Evolutionary conservation across 257 asterid genomes (phyloP).

Genomic region (Sherardia arvensis): DNA sequence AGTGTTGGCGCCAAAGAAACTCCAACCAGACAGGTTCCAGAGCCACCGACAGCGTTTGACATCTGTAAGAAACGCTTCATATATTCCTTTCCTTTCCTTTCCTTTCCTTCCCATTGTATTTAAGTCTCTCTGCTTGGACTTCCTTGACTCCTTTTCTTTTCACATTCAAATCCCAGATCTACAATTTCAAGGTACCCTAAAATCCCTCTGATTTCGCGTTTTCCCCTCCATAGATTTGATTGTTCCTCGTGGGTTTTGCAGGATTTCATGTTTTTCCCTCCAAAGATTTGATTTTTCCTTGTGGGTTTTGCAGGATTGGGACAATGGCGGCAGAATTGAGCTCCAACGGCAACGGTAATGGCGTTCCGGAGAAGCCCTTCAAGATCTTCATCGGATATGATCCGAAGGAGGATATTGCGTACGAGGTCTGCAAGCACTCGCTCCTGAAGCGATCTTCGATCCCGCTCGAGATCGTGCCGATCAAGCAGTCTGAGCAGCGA

Average conservation of each 20-base stretch:
- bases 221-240: not conserved
- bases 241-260: conserved; percentile 11
- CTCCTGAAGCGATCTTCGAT: conserved; percentile 57
- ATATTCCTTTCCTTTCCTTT: not conserved
- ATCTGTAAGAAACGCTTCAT: not conserved
- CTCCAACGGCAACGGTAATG: conserved; percentile 7
- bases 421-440: conserved; percentile 70
- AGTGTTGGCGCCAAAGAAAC: conserved; percentile 1
- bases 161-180: conserved; percentile 11
- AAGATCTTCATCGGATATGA: conserved; percentile 82
- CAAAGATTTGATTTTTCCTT: not conserved
- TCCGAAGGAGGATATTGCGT: conserved; percentile 66
- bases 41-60: conserved; percentile 5
- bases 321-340: conserved; percentile 17
- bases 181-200: not conserved
- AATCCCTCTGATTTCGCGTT: not conserved
- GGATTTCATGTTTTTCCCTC: conserved; percentile 6
- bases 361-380: conserved; percentile 12
- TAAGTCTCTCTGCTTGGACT: not conserved
- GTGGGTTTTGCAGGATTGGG: conserved; percentile 17
- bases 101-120: not conserved
- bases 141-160: not conserved
- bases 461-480: conserved; percentile 59
- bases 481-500: conserved; percentile 69
- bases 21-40: not conserved